Evolutionary conservation across 805 yeast species (phyloP).

Genomic region (Debaryomyces maramus): DNA sequence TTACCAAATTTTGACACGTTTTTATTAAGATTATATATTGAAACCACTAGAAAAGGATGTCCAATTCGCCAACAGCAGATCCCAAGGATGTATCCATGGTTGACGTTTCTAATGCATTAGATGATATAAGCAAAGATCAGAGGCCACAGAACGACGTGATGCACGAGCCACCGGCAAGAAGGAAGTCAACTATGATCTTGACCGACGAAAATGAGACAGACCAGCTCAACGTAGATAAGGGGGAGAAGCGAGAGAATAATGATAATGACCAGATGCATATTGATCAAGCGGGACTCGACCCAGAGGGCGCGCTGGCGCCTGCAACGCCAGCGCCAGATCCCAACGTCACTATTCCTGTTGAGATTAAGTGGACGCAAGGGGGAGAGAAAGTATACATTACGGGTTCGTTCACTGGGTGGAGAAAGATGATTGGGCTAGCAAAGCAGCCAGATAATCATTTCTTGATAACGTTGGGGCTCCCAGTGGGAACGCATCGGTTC

Average conservation of each 20-base stretch:
- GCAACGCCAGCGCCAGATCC: slow-evolving; percentile 21
- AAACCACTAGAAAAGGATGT: slow-evolving; percentile 4
- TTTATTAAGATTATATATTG: background rate
- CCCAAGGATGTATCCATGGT: slow-evolving; percentile 43
- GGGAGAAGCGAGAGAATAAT: slow-evolving; percentile 1
- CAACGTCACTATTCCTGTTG: slow-evolving; percentile 49
- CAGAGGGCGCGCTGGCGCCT: background rate
- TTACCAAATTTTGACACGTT: no score
- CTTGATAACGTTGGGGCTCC: slow-evolving; percentile 71
- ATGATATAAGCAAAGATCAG: background rate
- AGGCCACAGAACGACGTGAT: slow-evolving; percentile 1
- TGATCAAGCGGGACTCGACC: slow-evolving; percentile 9
- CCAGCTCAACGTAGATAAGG: slow-evolving; percentile 19
- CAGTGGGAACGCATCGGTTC: slow-evolving; percentile 90
- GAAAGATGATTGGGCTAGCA: slow-evolving; percentile 90
- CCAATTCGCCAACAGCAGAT: slow-evolving; percentile 8
- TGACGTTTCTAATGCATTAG: slow-evolving; percentile 37
- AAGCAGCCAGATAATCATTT: slow-evolving; percentile 55
- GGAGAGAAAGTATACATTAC: slow-evolving; percentile 94
- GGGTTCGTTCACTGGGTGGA: slow-evolving; percentile 97
- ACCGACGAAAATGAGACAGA: slow-evolving; percentile 58
- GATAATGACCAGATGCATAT: slow-evolving; percentile 18
- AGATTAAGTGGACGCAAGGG: slow-evolving; percentile 93
- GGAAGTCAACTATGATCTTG: slow-evolving; percentile 71
- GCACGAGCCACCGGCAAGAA: slow-evolving; percentile 37